A percentile compares a stretch with the other conserved stretches of the same genome.
Evolutionary conservation across 345 rosid species (phyloP).

Genomic region (Brassica cretica): DNA sequence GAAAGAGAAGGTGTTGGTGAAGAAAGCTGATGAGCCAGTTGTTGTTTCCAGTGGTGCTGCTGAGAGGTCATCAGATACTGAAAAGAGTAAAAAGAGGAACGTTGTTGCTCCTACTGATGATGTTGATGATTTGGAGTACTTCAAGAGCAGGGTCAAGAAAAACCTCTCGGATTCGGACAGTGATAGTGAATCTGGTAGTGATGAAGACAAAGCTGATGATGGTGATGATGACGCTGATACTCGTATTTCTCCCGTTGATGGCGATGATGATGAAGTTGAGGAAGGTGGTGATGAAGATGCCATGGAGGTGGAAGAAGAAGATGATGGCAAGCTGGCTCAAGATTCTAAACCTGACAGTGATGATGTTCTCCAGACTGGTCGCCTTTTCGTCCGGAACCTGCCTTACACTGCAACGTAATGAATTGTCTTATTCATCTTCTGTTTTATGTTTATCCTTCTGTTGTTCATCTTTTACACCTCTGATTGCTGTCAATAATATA

Average conservation of each 20-base stretch:
- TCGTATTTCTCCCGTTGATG: slow-evolving; percentile 27
- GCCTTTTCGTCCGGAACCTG: slow-evolving; percentile 86
- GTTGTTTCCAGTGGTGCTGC: slow-evolving; percentile 10
- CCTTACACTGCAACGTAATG: slow-evolving; percentile 71
- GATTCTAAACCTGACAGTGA: slow-evolving; percentile 48
- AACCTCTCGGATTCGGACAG: slow-evolving; percentile 75
- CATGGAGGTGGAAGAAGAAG: slow-evolving; percentile 39
- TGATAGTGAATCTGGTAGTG: slow-evolving; percentile 36
- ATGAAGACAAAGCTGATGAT: slow-evolving; percentile 26
- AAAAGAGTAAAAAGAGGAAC: slow-evolving; percentile 37
- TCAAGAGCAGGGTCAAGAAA: slow-evolving; percentile 82
- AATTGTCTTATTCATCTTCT: slow-evolving; percentile 1
- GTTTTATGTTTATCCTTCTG: slow-evolving; percentile 1
- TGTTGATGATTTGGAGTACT: slow-evolving; percentile 80
- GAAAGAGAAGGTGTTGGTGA: slow-evolving; percentile 28
- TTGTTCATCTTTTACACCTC: slow-evolving; percentile 2
- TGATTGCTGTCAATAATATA: slow-evolving; percentile 17
- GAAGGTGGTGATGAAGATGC: slow-evolving; percentile 14
- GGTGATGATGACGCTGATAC: slow-evolving; percentile 25
- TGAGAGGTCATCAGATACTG: slow-evolving; percentile 28
- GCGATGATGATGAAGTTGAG: slow-evolving; percentile 25
- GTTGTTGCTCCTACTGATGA: slow-evolving; percentile 48
- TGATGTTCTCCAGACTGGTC: slow-evolving; percentile 53
- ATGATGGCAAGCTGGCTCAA: slow-evolving; percentile 37
- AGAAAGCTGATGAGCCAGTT: slow-evolving; percentile 37